phyloP scores from a whole-genome alignment of 768 basidiomycete species.

The Sistotremastrum suecicum region DNA sequence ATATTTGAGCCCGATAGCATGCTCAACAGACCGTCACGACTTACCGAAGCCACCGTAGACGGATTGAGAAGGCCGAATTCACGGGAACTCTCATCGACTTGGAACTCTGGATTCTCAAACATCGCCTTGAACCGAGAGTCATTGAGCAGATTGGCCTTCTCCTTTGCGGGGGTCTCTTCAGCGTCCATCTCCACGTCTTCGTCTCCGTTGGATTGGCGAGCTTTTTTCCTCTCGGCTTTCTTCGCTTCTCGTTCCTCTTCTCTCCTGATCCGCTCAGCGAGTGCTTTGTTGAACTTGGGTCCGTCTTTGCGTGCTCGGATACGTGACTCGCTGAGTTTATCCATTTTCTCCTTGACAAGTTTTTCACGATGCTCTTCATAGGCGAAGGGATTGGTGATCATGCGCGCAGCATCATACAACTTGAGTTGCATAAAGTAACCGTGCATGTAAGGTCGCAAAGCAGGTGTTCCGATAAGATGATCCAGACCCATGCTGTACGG shows the following conservation, averaged over 20 bases:
- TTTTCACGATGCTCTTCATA: constrained; percentile 91
- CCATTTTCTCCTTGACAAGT: constrained; percentile 76
- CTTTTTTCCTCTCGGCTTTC: constrained; percentile 15
- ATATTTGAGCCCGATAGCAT: constrained; percentile 6
- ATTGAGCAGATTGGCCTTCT: constrained; percentile 39
- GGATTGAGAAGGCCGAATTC: constrained; percentile 94
- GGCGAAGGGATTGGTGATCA: constrained; percentile 92
- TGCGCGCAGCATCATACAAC: constrained; percentile 87
- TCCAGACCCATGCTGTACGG: constrained; percentile 71
- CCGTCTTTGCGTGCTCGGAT: constrained; percentile 71
- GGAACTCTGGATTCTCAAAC: constrained; percentile 84
- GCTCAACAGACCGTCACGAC: constrained; percentile 9
- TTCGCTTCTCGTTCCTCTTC: constrained; percentile 21
- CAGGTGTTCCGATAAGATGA: constrained; percentile 86
- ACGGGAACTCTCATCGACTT: constrained; percentile 76
- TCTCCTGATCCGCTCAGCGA: constrained; percentile 71
- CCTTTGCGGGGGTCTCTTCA: constrained; percentile 12
- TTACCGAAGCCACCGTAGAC: constrained; percentile 50
- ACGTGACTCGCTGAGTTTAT: constrained; percentile 83
- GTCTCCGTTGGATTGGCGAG: constrained; percentile 6
- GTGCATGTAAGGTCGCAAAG: constrained; percentile 99
- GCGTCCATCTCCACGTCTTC: constrained; percentile 20
- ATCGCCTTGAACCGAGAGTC: constrained; percentile 86
- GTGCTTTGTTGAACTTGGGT: constrained; percentile 68
- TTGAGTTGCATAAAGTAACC: constrained; percentile 96